phyloP scores from a whole-genome alignment of 257 asterid species.

The Dorcoceras hygrometricum region DNA sequence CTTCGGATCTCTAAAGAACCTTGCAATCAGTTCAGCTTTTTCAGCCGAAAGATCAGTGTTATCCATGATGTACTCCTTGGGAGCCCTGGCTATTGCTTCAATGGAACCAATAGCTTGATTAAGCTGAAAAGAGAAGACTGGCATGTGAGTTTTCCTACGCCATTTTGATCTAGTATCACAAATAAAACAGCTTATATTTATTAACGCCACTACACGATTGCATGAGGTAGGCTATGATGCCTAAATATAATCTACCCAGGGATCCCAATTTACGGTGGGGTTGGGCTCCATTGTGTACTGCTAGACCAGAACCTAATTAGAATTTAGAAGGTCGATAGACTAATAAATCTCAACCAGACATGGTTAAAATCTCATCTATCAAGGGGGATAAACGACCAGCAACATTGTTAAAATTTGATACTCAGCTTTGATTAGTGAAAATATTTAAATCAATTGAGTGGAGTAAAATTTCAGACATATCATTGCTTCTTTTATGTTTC shows the following conservation, averaged over 20 bases:
- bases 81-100: slow-evolving; percentile 85
- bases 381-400: background rate
- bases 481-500: background rate
- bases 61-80: slow-evolving; percentile 72
- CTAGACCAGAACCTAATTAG: background rate
- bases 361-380: background rate
- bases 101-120: slow-evolving; percentile 89
- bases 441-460: background rate
- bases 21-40: slow-evolving; percentile 71
- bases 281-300: background rate
- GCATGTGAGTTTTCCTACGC: background rate
- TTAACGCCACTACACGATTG: background rate
- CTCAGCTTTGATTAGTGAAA: background rate
- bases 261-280: too few relatives aligned
- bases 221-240: background rate
- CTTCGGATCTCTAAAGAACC: slow-evolving; percentile 77
- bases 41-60: slow-evolving; percentile 85
- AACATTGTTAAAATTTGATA: background rate
- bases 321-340: background rate
- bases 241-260: too few relatives aligned
- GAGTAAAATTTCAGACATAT: background rate
- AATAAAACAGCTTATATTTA: background rate
- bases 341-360: background rate
- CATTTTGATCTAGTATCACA: background rate
- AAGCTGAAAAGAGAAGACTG: slow-evolving; percentile 51